phyloP scores from a whole-genome alignment of 2,329 filamentous ascomycete species.

The Sporothrix sp. region DNA sequence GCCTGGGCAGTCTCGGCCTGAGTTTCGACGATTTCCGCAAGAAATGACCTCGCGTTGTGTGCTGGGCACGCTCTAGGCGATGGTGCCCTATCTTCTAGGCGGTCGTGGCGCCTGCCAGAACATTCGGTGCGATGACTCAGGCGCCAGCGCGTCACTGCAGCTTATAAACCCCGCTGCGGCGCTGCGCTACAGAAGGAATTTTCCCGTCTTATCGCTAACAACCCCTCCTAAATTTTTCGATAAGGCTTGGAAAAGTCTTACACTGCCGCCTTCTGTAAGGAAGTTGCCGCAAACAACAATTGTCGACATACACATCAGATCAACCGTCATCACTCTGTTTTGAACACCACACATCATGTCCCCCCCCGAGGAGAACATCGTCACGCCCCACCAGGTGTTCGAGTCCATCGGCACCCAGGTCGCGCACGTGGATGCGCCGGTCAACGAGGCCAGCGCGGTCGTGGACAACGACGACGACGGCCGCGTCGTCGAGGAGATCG shows the following conservation, averaged over 20 bases:
- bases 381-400: conserved; percentile 45
- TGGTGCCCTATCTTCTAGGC: too few species aligned
- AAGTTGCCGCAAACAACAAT: not conserved
- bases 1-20: conserved; percentile 30
- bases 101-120: conserved; percentile 12
- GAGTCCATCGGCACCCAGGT: conserved; percentile 54
- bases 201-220: conserved; percentile 7
- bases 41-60: conserved; percentile 19
- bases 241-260: conserved; percentile 1
- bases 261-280: too few species aligned
- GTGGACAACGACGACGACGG: conserved; percentile 36
- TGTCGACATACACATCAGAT: too few species aligned
- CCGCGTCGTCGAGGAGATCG: conserved; percentile 55
- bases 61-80: too few species aligned
- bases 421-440: conserved; percentile 35
- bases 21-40: conserved; percentile 49
- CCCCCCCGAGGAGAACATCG: conserved; percentile 25
- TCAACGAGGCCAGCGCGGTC: conserved; percentile 19
- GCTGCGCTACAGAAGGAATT: conserved; percentile 1
- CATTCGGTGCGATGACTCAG: conserved; percentile 16
- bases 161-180: conserved; percentile 12
- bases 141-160: conserved; percentile 10
- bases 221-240: conserved; percentile 16
- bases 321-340: too few species aligned
- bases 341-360: conserved; percentile 22